Base-by-base conservation (phyloP, 768 basidiomycete genomes). In the Psilocybe sp. region DNA sequence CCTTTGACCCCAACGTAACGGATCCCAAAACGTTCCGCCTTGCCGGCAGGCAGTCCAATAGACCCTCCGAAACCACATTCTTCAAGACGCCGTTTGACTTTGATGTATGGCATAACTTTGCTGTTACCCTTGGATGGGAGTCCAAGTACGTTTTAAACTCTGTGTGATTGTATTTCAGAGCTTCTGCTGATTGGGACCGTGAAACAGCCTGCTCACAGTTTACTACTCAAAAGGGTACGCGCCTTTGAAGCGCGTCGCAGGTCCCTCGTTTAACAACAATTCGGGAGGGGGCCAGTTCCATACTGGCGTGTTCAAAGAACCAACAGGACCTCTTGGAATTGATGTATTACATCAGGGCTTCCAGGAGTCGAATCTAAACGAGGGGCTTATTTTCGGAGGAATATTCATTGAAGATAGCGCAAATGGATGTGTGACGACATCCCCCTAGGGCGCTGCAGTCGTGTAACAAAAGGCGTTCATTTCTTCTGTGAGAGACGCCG, bases 81-180 rank as follows among this genome's bases (percentile, higher is more conserved):
- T 52, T 52, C 49, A 47, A 56, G 36, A 56, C 51, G 19, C 49
- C 55, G 5, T 56, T 50, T 23, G 51, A 47, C 8, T 52, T 52
- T 15, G 47, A 55, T n/a, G 50, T 55, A 7, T 56, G 55, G 55
- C 51, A 56, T 49, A 56, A 56, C 13, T 56, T 56, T 36, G 55
- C 51, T 7, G 51, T 56, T 7, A 52, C 55, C 1, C 35, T 56
- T 2, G 55, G 51, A 0, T 52, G 51, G 55, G 50, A 23, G 10
- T 47, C 47, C 7, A 56, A 56, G 55, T 56, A 32, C 20, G 55
- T 40, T 32, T 14, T 5, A 3, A n/a, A 28, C 7, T 20, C 10
- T 32, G 9, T 13, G 33, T 16, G 10, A 14, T 23, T 15, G n/a
- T 14, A 35, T 15, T 38, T 13, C 1, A 19, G 9, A 13, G 9